Evolutionary conservation across 2,329 filamentous ascomycete genomes (phyloP).

Genomic region (Drechslera avenae): DNA sequence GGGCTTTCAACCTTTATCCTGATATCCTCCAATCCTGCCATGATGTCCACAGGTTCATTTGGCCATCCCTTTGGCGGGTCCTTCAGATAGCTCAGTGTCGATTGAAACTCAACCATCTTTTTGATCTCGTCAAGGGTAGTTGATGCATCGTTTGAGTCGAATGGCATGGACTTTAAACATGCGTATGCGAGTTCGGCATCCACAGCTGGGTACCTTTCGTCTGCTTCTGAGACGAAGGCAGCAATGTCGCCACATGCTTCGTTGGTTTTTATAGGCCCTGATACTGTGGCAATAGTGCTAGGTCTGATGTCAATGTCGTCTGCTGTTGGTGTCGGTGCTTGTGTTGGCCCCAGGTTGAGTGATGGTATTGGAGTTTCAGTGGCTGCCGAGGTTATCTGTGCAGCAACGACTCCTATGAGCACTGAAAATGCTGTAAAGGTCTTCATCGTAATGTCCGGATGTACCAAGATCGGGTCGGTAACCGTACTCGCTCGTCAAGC

Average conservation of each 20-base stretch:
- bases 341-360: slow-evolving; percentile 7
- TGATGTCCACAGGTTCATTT: slow-evolving; percentile 48
- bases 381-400: slow-evolving; percentile 7
- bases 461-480: neutral
- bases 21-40: slow-evolving; percentile 46
- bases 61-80: slow-evolving; percentile 45
- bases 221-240: slow-evolving; percentile 18
- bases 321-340: slow-evolving; percentile 17
- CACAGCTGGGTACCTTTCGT: slow-evolving; percentile 26
- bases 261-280: slow-evolving; percentile 38
- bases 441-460: slow-evolving; percentile 4
- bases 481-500: no score
- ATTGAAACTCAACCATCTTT: slow-evolving; percentile 49
- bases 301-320: slow-evolving; percentile 30
- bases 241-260: slow-evolving; percentile 38
- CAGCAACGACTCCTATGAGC: slow-evolving; percentile 7
- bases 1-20: slow-evolving; percentile 35
- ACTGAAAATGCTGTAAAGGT: slow-evolving; percentile 1
- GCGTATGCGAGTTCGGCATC: slow-evolving; percentile 43
- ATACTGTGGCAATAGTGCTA: slow-evolving; percentile 31
- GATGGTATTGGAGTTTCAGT: slow-evolving; percentile 14
- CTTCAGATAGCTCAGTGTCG: slow-evolving; percentile 49
- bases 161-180: slow-evolving; percentile 47
- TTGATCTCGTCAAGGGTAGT: slow-evolving; percentile 40
- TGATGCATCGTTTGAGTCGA: slow-evolving; percentile 31